Percentiles rank a stretch among this genome's conserved stretches.
phyloP scores from a whole-genome alignment of 2,329 filamentous ascomycete genomes.

The Cadophora sp. region DNA sequence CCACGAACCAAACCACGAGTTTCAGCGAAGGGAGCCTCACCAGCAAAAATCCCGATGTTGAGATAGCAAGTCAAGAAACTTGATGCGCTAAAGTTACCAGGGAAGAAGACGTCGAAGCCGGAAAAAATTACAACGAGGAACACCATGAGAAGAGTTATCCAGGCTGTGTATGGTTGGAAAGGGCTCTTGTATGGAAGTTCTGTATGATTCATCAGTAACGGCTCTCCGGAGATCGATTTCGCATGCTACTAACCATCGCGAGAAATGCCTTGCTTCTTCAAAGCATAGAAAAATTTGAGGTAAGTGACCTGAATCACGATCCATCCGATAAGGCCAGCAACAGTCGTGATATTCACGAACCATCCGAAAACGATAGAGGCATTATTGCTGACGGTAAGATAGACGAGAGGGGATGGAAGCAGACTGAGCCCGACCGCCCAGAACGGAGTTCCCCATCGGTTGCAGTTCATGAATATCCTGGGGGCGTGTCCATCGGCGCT shows the following conservation, averaged over 20 bases:
- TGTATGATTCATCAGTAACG: neutral
- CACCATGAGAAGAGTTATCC: slow-evolving; percentile 47
- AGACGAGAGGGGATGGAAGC: no score
- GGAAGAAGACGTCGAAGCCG: slow-evolving; percentile 78
- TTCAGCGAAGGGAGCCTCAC: neutral
- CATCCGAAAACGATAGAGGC: no score
- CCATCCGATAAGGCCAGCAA: no score
- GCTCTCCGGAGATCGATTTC: neutral
- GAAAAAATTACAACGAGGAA: slow-evolving; percentile 25
- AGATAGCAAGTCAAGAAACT: slow-evolving; percentile 72
- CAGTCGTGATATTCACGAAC: no score
- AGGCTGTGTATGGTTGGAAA: slow-evolving; percentile 69
- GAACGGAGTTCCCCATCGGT: no score
- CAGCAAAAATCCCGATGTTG: slow-evolving; percentile 25
- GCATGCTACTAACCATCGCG: slow-evolving; percentile 33
- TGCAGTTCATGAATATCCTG: no score
- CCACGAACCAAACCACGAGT: no score
- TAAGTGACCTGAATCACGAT: no score
- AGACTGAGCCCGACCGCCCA: no score
- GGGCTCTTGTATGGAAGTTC: slow-evolving; percentile 56
- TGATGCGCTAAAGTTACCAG: slow-evolving; percentile 64
- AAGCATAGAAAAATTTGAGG: no score
- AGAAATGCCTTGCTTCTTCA: slow-evolving; percentile 55
- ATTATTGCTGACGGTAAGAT: no score
- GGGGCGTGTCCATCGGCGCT: no score